Evolutionary conservation across 257 asterid genomes (phyloP).

Genomic region (Fraxinus americana): DNA sequence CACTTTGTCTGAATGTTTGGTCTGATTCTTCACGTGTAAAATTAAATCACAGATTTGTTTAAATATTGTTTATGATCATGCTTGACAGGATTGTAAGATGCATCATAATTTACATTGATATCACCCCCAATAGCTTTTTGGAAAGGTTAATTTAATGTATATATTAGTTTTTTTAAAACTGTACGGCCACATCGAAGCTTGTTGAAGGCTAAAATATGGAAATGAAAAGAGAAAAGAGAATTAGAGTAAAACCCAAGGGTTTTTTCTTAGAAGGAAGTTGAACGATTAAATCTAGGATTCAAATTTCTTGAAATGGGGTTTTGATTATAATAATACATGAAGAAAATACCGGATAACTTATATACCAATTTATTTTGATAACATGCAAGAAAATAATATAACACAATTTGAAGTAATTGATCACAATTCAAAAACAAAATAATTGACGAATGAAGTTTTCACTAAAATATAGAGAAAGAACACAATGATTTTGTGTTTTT

Average conservation of each 20-base stretch:
- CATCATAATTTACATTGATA: neutral
- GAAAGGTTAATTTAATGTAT: neutral
- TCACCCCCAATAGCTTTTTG: constrained; percentile 32
- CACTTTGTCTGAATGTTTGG: constrained; percentile 24
- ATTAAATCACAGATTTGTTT: constrained; percentile 17
- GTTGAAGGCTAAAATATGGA: neutral
- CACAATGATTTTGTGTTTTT: too few species aligned
- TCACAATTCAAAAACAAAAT: too few species aligned
- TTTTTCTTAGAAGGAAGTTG: neutral
- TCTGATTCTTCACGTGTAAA: constrained; percentile 28
- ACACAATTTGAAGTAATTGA: too few species aligned
- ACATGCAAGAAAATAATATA: too few species aligned
- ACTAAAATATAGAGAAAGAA: too few species aligned
- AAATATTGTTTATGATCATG: constrained; percentile 11
- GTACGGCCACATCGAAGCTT: neutral
- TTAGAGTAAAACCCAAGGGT: neutral
- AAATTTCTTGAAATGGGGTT: neutral
- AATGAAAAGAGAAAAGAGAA: neutral
- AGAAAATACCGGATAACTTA: too few species aligned
- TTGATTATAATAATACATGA: neutral
- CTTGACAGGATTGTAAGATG: constrained; percentile 29
- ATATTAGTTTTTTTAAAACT: neutral
- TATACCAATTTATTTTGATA: too few species aligned
- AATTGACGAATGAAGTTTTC: too few species aligned
- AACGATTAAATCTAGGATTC: neutral